Conservation (phyloP, 2,329 filamentous ascomycete species). For the Piedraia hortae region DNA sequence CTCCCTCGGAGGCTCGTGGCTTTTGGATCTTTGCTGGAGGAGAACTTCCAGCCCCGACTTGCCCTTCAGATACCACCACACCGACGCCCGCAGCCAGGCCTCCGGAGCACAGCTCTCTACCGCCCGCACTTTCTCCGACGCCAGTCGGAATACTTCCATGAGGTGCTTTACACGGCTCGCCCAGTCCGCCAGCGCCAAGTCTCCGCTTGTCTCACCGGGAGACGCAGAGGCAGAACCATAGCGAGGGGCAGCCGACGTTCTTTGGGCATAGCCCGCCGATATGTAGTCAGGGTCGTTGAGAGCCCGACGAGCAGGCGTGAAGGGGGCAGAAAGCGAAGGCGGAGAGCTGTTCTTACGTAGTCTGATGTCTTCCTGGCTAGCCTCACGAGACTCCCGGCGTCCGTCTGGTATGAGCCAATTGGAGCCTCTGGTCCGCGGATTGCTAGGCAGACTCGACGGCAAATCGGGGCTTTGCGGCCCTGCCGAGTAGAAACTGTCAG, state of each 20-base stretch:
- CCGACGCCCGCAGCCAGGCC: slow-evolving; percentile 36
- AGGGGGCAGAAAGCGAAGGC: too few relatives aligned
- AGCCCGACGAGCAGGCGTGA: too few relatives aligned
- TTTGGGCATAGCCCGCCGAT: slow-evolving; percentile 5
- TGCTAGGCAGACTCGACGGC: too few relatives aligned
- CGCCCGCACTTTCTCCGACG: slow-evolving; percentile 45
- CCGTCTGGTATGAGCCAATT: too few relatives aligned
- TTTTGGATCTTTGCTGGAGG: slow-evolving; percentile 26
- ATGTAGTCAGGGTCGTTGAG: too few relatives aligned
- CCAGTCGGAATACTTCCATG: slow-evolving; percentile 46
- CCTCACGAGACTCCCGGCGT: too few relatives aligned
- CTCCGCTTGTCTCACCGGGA: slow-evolving; percentile 19
- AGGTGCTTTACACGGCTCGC: slow-evolving; percentile 42
- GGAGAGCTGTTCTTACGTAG: too few relatives aligned
- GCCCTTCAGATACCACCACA: slow-evolving; percentile 80
- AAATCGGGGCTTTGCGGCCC: too few relatives aligned
- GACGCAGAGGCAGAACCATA: slow-evolving; percentile 5
- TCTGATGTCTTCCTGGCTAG: too few relatives aligned
- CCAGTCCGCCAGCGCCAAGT: slow-evolving; percentile 44
- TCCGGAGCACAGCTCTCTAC: slow-evolving; percentile 30
- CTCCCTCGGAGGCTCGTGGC: slow-evolving; percentile 20
- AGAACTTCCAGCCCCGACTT: slow-evolving; percentile 45
- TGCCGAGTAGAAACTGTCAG: too few relatives aligned
- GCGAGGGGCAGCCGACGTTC: slow-evolving; percentile 5
- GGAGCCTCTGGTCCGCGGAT: too few relatives aligned